Percentiles rank a stretch among this genome's conserved stretches.
phyloP scores from a whole-genome alignment of 768 basidiomycete genomes.

The Ephemerocybe angulata region DNA sequence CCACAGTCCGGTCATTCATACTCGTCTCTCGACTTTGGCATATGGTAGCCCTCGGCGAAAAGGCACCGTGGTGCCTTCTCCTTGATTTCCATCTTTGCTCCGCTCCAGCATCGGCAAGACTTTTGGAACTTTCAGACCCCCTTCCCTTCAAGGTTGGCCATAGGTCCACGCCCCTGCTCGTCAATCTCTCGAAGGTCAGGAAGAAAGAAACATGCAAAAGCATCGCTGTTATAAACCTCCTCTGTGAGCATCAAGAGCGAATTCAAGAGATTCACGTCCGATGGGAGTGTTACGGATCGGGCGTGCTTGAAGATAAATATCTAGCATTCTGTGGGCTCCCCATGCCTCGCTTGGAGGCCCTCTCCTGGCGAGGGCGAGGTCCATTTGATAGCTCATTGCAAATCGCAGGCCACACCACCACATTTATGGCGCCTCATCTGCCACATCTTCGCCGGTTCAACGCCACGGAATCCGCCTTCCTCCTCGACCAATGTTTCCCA shows the following conservation, averaged over 20 bases:
- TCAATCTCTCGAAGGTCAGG: not conserved
- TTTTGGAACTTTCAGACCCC: not conserved
- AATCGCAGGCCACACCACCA: not conserved
- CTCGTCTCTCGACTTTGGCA: not conserved
- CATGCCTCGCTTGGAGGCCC: not conserved
- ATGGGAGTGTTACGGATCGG: too few species aligned
- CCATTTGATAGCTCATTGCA: not conserved
- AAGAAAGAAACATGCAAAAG: too few species aligned
- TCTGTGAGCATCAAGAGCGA: not conserved
- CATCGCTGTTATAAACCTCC: not conserved
- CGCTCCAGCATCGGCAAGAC: not conserved
- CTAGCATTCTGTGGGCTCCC: not conserved
- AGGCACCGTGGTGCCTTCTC: not conserved
- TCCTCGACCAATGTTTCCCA: too few species aligned
- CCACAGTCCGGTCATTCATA: not conserved
- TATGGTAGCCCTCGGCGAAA: not conserved
- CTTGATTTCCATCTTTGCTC: not conserved
- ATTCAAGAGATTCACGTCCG: not conserved
- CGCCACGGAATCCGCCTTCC: too few species aligned
- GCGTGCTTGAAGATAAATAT: too few species aligned
- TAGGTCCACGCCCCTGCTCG: not conserved
- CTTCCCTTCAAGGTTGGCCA: not conserved
- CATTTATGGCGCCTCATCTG: not conserved
- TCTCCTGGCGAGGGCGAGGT: not conserved
- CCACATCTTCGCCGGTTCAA: not conserved